Evolutionary conservation across 192 early-diverging fungal genomes (phyloP).

Genomic region (Entrophospora sp.): DNA sequence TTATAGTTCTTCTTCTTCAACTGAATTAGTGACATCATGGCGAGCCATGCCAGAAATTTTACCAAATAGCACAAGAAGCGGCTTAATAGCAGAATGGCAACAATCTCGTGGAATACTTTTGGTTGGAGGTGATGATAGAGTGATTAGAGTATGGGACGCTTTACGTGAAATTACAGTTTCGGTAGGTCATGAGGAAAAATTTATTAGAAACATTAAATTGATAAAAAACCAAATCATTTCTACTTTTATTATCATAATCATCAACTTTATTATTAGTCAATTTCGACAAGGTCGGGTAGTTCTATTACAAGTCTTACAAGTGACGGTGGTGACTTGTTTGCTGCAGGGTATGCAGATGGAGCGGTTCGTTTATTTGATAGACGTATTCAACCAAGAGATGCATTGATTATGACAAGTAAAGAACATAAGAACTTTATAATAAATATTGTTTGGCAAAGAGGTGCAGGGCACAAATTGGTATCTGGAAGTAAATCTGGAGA

Average conservation of each 20-base stretch:
- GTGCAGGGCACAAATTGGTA: constrained; percentile 50
- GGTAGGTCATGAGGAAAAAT: constrained; percentile 29
- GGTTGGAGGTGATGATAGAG: constrained; percentile 55
- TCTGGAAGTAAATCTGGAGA: constrained; percentile 53
- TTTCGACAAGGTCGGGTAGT: constrained; percentile 43
- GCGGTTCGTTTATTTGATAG: constrained; percentile 62
- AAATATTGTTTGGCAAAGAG: constrained; percentile 43
- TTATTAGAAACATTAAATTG: too few species aligned
- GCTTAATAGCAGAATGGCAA: constrained; percentile 72
- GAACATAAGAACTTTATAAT: constrained; percentile 57
- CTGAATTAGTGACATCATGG: constrained; percentile 67
- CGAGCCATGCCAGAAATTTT: constrained; percentile 61
- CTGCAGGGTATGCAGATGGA: constrained; percentile 71
- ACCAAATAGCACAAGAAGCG: constrained; percentile 45
- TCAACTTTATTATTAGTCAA: constrained; percentile 32
- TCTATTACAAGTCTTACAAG: constrained; percentile 58
- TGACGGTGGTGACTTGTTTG: constrained; percentile 57
- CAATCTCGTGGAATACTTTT: constrained; percentile 58
- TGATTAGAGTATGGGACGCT: constrained; percentile 76
- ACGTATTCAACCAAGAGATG: constrained; percentile 41
- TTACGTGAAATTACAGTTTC: constrained; percentile 60
- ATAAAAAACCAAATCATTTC: too few species aligned
- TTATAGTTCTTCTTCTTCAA: constrained; percentile 48
- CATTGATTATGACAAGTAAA: constrained; percentile 46
- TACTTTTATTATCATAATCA: not conserved